Base-by-base conservation (phyloP, 257 asterid genomes). In the Oldenlandia corymbosa region DNA sequence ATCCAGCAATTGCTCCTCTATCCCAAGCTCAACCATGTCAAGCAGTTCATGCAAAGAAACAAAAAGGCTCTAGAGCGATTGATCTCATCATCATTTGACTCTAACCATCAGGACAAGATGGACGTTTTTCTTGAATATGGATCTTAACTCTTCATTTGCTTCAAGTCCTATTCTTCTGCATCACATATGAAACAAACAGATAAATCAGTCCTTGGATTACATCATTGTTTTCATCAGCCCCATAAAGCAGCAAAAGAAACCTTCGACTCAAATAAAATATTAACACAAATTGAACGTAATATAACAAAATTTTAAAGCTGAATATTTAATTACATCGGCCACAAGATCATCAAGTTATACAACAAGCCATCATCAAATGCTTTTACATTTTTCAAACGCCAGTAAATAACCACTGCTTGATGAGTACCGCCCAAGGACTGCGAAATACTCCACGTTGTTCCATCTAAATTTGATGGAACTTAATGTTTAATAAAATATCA, bases 121-220 rank as follows among this genome's bases (percentile, higher is more conserved):
- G 56, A 92, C 91, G 5, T 72, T 70, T 74, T 86, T 89, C 85
- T 85, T 89, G 76, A 89, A 87, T 80, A 89, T 89, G 56, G 81
- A 66, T 62, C 96, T 74, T 51, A 92, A 83, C 85, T 92, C 99
- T 69, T 89, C 97, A 21, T 89, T 92, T 34, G 99, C 97, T 80
- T 92, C 99, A 0, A 89, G 50, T 5, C 99, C 99, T 23, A 92
- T 89, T 73, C 93, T 82, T 86, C 99, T 92, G 87, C 81, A 65
- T 12, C n/a, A 48, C 62, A 27, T 49, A 23, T 6, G 18, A 26
- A 57, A 43, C 63, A 54, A 26, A 39, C 60, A n/a, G 37, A 46
- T 51, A 24, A 59, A n/a, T n/a, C n/a, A 31, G 16, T 20, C 34
- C 30, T 39, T 20, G 10, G 36, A 9, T 20, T 10, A 11, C 11